Evolutionary conservation across 2,329 filamentous ascomycete species (phyloP).

Genomic region (Claviceps sp.): DNA sequence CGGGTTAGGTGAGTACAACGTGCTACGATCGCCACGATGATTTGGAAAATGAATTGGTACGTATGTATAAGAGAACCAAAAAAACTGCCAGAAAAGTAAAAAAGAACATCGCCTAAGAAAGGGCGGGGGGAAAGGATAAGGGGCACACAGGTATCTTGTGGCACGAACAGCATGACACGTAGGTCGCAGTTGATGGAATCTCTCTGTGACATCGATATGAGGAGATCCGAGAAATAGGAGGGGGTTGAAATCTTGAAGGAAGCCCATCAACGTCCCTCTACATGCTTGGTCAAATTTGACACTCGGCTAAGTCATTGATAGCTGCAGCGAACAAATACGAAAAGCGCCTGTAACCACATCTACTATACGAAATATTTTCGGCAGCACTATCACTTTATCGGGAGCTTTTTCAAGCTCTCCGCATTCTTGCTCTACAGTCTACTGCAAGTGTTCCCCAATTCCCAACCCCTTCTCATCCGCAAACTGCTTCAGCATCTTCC

Average conservation of each 20-base stretch:
- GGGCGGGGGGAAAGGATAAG: too few species aligned
- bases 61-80: not conserved
- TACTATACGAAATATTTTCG: not conserved
- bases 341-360: not conserved
- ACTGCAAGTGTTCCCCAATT: constrained; percentile 2
- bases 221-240: too few species aligned
- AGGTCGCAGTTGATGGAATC: too few species aligned
- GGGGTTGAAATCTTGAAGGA: too few species aligned
- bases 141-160: too few species aligned
- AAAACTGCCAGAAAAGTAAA: not conserved
- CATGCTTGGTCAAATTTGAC: not conserved
- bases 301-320: not conserved
- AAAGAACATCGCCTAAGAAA: too few species aligned
- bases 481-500: constrained; percentile 3
- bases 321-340: not conserved
- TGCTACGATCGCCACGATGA: too few species aligned
- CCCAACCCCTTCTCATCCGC: constrained; percentile 2
- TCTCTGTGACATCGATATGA: too few species aligned
- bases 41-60: not conserved
- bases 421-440: not conserved
- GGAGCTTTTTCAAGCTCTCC: not conserved
- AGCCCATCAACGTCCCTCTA: too few species aligned
- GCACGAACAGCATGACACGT: too few species aligned
- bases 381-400: not conserved
- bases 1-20: too few species aligned